Base-by-base conservation (phyloP, 2,329 filamentous ascomycete species). In the Colletotrichum coccodes region DNA sequence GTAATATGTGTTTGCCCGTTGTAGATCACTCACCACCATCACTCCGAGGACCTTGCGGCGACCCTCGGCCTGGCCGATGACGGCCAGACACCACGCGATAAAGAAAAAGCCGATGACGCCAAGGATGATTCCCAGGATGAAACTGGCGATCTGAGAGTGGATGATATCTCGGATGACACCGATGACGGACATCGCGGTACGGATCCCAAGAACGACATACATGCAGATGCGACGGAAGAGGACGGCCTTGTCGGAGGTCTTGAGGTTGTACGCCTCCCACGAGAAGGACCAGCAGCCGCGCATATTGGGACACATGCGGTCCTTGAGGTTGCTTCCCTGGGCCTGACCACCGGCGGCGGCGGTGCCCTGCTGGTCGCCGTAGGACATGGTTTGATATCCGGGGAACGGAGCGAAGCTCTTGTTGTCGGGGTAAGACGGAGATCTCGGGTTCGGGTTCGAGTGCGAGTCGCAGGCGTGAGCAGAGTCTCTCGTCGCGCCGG, bases 171-270 rank as follows among this genome's bases (percentile, higher is more conserved):
- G 16, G 28, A 53, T 23, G 53, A 70, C 28, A 63, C 44, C 54
- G 7, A 68, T 12, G 30, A 68, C 32, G 49, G 56, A 62, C 8
- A 68, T 30, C 26, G 57, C 67, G 16, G 63, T 67, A 36, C 67
- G 56, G 18, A 47, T 47, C 36, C 40, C 63, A 36, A 70, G 63
- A 44, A 58, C 47, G 44, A 63, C n/a, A 32, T 52, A 52, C 67
- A 70, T 70, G 63, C 63, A 70, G 23, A 67, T 34, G n/a, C 63
- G 63, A 3, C 67, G 67, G 28, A 57, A 23, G 38, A 68, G 50
- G 23, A 46, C 63, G 34, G 50, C 28, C 42, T 28, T 63, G 57
- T 68, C 67, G 21, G 67, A 28, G 11, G 63, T 53, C 30, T 63
- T 61, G 42, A 70, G 57, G 18, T 46, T 62, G 36, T 62, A 70